Evolutionary conservation across 805 yeast species (phyloP), one percentile per base, ranked within the genome.

Genomic region (Naumovozyma dairenensis): DNA sequence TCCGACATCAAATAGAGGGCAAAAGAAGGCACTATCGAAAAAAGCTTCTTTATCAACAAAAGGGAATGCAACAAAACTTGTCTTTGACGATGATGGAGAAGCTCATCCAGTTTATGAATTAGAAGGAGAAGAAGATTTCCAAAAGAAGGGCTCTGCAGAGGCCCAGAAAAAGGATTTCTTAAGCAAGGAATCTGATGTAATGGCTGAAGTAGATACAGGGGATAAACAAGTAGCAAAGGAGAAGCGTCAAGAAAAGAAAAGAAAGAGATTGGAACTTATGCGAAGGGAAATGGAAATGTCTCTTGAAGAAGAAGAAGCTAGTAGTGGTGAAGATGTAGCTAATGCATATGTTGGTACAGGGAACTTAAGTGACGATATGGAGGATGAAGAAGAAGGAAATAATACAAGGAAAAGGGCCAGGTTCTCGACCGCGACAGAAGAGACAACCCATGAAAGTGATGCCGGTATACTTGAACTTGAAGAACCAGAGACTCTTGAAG

Each of bases 51-150:
- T 75, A 16, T 63, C 76, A 30, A 54, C 66, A 10, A 71, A 71
- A 41, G 83, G 84, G 1, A 71, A 74, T 37, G 80, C 95, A 13
- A 74, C 80, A 15, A 92, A 86, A 55, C 57, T 89, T 46, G 68
- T 72, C 35, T 92, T 89, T 52, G 99, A 92, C 53, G 98, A 92
- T 42, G 96, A 89, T 3, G 99, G 99, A 18, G 69, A 67, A 4
- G 80, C 97, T 0, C 97, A 89, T 58, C 82, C 94, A 7, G 66
- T 89, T 4, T 92, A 92, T 52, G 97, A 89, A 60, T 67, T 92
- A 39, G 86, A 84, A 53, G 83, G 80, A 45, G 96, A 85, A 59
- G 92, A 77, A 26, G 94, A 82, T 38, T 92, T 92, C 71, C 70
- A 59, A 42, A 74, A 71, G 41, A 67, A 64, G 22, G 87, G 83